A percentile compares a stretch with the other conserved stretches of the same genome.
These are phyloP conservation scores for Cicer arietinum DNA, from an alignment of 306 rosid species.

Conservation along the genomic window DNA sequence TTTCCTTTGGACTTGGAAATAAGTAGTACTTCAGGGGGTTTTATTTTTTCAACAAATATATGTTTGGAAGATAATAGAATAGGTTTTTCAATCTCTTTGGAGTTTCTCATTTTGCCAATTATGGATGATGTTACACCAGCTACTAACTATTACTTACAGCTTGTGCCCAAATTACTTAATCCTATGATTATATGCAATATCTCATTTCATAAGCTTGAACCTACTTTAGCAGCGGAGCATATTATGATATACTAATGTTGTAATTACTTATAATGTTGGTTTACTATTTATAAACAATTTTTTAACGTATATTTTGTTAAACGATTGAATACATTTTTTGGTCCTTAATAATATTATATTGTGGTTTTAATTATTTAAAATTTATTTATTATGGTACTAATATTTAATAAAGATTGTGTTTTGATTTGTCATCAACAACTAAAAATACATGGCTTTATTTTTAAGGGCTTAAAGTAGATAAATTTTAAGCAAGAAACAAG, in stretches of 20 bases:
- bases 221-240: too few relatives aligned
- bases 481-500: not conserved
- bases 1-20: constrained; percentile 2
- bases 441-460: too few relatives aligned
- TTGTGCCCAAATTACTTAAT: not conserved
- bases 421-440: too few relatives aligned
- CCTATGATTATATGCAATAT: not conserved
- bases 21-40: constrained; percentile 4
- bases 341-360: too few relatives aligned
- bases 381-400: too few relatives aligned
- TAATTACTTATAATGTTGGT: too few relatives aligned
- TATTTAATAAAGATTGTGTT: too few relatives aligned
- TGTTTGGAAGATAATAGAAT: constrained; percentile 11
- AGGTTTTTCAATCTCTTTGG: constrained; percentile 3
- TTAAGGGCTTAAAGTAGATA: not conserved
- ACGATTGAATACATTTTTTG: too few relatives aligned
- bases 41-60: not conserved
- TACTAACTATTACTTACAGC: not conserved
- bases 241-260: too few relatives aligned
- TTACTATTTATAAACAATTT: too few relatives aligned
- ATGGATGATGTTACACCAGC: constrained; percentile 2
- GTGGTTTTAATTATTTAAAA: too few relatives aligned
- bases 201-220: not conserved
- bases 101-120: not conserved
- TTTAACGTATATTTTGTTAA: too few relatives aligned